These are phyloP conservation scores for Aspergillus bridgeri DNA, from an alignment of 495 filamentous ascomycete genomes.

Conservation along the genomic window DNA sequence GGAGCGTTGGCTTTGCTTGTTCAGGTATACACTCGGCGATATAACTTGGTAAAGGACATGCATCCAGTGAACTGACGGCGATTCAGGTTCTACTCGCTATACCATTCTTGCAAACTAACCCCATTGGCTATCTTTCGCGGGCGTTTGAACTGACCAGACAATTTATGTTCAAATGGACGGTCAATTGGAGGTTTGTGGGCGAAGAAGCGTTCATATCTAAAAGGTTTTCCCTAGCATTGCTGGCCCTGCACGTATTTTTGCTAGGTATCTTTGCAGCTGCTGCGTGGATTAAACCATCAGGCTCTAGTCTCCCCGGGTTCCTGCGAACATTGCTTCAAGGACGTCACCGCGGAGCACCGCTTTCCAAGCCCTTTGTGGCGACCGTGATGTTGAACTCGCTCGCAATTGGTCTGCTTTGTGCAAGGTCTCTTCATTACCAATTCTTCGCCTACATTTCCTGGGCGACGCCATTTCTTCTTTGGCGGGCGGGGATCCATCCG, in stretches of 20 bases:
- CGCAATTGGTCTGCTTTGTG: constrained; percentile 82
- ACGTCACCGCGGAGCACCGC: constrained; percentile 47
- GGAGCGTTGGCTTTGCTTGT: constrained; percentile 67
- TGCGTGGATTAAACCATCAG: constrained; percentile 54
- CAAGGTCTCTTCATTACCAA: constrained; percentile 90
- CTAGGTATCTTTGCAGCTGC: constrained; percentile 58
- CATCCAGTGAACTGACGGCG: constrained; percentile 1
- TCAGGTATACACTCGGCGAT: constrained; percentile 50
- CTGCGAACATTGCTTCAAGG: constrained; percentile 52
- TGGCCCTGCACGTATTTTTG: constrained; percentile 64
- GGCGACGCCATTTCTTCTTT: constrained; percentile 88
- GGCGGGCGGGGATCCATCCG: constrained; percentile 74
- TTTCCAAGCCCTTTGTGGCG: constrained; percentile 74
- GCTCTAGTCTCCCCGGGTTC: constrained; percentile 45
- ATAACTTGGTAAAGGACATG: background rate
- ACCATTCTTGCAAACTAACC: constrained; percentile 69
- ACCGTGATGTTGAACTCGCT: constrained; percentile 77
- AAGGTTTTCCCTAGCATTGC: constrained; percentile 63
- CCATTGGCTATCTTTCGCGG: constrained; percentile 66
- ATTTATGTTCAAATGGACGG: constrained; percentile 97
- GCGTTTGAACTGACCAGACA: constrained; percentile 87
- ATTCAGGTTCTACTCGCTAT: constrained; percentile 61
- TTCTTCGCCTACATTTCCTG: constrained; percentile 94
- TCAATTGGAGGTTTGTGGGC: constrained; percentile 93
- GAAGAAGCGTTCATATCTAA: constrained; percentile 78